phyloP scores from a whole-genome alignment of 1,139 yeast species.

The Magnusiomyces sp. region DNA sequence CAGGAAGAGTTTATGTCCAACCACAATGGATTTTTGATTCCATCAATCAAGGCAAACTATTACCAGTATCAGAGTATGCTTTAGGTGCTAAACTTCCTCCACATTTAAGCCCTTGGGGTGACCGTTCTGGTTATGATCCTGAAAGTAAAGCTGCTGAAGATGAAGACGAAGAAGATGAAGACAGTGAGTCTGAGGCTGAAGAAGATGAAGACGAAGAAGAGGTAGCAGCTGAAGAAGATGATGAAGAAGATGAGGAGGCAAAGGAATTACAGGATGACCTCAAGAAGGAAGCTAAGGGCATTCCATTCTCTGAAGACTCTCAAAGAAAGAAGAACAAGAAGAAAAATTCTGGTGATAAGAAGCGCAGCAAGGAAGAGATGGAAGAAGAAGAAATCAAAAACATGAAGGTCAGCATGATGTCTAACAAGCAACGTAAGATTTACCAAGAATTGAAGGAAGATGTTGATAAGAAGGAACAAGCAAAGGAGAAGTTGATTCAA shows the following conservation, averaged over 20 bases:
- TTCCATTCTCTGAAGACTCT: slow-evolving; percentile 50
- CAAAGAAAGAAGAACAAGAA: slow-evolving; percentile 1
- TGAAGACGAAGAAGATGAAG: slow-evolving; percentile 35
- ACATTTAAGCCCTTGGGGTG: slow-evolving; percentile 98
- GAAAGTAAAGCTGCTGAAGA: slow-evolving; percentile 39
- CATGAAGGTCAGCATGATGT: slow-evolving; percentile 91
- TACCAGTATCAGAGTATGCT: slow-evolving; percentile 72
- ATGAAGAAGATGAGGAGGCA: slow-evolving; percentile 46
- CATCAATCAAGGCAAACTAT: slow-evolving; percentile 65
- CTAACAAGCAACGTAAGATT: slow-evolving; percentile 88
- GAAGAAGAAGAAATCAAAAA: slow-evolving; percentile 75
- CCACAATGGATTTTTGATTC: slow-evolving; percentile 98
- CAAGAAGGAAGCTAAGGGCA: slow-evolving; percentile 86
- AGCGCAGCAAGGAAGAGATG: slow-evolving; percentile 29
- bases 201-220: slow-evolving; percentile 41
- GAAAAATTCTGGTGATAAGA: slow-evolving; percentile 23
- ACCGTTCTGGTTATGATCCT: slow-evolving; percentile 84
- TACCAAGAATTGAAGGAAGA: slow-evolving; percentile 96
- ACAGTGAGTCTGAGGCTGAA: slow-evolving; percentile 42
- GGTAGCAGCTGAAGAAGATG: slow-evolving; percentile 27
- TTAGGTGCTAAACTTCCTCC: slow-evolving; percentile 97
- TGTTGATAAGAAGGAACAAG: slow-evolving; percentile 71
- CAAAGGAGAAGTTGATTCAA: slow-evolving; percentile 63
- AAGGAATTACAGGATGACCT: slow-evolving; percentile 62
- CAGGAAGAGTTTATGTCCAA: slow-evolving; percentile 89